Evolutionary conservation across 2,329 filamentous ascomycete species (phyloP), one percentile per base, ranked within the genome.

Genomic region (Aspergillus jensenii): DNA sequence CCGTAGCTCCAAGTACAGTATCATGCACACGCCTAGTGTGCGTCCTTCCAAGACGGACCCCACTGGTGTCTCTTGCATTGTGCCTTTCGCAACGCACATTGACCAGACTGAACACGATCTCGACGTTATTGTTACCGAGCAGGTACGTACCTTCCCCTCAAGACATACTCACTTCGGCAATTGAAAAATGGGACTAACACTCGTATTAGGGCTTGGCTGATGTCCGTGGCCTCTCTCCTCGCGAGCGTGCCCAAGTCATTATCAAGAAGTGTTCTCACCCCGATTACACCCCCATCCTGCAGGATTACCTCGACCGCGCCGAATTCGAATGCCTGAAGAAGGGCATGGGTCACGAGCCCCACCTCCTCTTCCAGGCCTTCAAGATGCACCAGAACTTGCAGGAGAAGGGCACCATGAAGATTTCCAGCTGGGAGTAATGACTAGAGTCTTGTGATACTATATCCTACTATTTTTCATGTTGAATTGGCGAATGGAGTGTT

Each of bases 101-200:
- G 91, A 96, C 76, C 91, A 96, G 82, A 96, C 92, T 0, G 92
- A 96, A 79, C 91, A 96, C 76, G 92, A 96, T 72, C 83, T 96
- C 40, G 91, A 96, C 67, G 87, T 96, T n/a, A 78, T 96, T 46
- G 91, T 96, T n/a, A 87, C 84, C 0, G 84, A 87, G 71, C 84
- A 86, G 72, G 71, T 73, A 67, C 21, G 59, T 47, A 12, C 40
- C 35, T 37, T 15, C 14, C 15, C 14, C 14, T 31, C 7, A 35
- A 31, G 9, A 31, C 27, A 31, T 31, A 31, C 6, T 52, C 14
- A 8, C 17, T 37, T 9, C 25, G 7, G 25, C 14, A 17, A 33
- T 21, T 8, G 40, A 33, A 35, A 9, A n/a, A 47, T 41, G 12
- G 27, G 39, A 44, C 23, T 49, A 45, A 14, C 21, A 84, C 3